phyloP scores from a whole-genome alignment of 2,329 filamentous ascomycete genomes.

The Graphilbum fragrans region DNA sequence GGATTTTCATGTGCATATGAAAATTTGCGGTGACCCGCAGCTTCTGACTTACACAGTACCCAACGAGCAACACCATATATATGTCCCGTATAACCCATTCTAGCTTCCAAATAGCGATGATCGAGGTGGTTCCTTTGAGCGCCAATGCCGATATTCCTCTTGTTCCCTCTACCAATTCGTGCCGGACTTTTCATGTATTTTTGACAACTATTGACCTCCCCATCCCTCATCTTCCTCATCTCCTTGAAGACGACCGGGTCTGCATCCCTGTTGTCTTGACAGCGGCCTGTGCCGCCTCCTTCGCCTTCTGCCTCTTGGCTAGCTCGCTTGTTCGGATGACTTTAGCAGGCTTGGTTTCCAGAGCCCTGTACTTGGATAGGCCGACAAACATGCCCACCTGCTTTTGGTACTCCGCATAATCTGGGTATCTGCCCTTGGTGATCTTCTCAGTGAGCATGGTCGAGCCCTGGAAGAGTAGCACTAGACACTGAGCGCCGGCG shows the following conservation, averaged over 20 bases:
- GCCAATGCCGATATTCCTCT: too few relatives aligned
- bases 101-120: too few relatives aligned
- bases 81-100: too few relatives aligned
- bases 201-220: too few relatives aligned
- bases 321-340: slow-evolving; percentile 39
- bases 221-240: too few relatives aligned
- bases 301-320: slow-evolving; percentile 29
- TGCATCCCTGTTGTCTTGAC: slow-evolving; percentile 2
- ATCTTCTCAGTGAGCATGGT: slow-evolving; percentile 80
- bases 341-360: slow-evolving; percentile 24
- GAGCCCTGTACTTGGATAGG: slow-evolving; percentile 28
- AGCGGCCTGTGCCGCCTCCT: slow-evolving; percentile 16
- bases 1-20: too few relatives aligned
- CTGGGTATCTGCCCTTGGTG: slow-evolving; percentile 70
- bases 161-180: too few relatives aligned
- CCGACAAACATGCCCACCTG: slow-evolving; percentile 70
- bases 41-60: too few relatives aligned
- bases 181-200: too few relatives aligned
- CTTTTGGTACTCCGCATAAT: slow-evolving; percentile 75
- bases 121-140: too few relatives aligned
- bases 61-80: too few relatives aligned
- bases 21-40: too few relatives aligned
- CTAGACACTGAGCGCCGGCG: slow-evolving; percentile 54
- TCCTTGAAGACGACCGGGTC: neutral
- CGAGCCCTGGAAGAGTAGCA: slow-evolving; percentile 79